Percentiles rank a stretch among this genome's conserved stretches.
phyloP scores from a whole-genome alignment of 345 rosid genomes.

The Salix caprea region DNA sequence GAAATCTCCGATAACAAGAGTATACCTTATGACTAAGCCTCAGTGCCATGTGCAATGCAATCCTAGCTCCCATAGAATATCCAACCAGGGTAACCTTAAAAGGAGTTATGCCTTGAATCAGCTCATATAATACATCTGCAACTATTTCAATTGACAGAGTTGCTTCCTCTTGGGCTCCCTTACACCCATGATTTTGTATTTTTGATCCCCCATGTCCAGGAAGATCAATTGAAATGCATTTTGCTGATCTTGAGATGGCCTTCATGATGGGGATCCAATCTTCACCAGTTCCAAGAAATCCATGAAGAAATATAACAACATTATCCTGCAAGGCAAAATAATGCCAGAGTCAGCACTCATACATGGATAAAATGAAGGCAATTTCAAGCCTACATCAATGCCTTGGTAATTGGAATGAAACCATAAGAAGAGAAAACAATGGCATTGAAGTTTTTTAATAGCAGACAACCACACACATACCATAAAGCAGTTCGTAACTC shows the following conservation, averaged over 20 bases:
- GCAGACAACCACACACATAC: background rate
- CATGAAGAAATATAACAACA: conserved; percentile 70
- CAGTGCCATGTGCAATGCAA: conserved; percentile 77
- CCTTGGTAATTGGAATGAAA: background rate
- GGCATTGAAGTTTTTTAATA: background rate
- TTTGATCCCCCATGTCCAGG: conserved; percentile 85
- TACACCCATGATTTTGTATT: conserved; percentile 23
- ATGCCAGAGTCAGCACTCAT: background rate
- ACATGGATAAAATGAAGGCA: background rate
- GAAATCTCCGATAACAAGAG: conserved; percentile 7
- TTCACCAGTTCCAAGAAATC: conserved; percentile 84
- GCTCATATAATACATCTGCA: conserved; percentile 37
- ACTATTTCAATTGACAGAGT: conserved; percentile 56
- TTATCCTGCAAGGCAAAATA: conserved; percentile 41
- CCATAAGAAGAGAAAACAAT: background rate
- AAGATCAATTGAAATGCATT: conserved; percentile 84
- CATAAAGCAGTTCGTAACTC: background rate
- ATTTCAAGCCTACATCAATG: background rate
- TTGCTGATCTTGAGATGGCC: conserved; percentile 61
- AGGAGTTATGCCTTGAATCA: conserved; percentile 51
- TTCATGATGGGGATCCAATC: conserved; percentile 91
- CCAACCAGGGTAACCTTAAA: conserved; percentile 63
- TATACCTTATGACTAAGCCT: conserved; percentile 53
- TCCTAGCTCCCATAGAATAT: conserved; percentile 94
- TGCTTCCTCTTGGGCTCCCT: conserved; percentile 22